Conservation (phyloP, 2,329 filamentous ascomycete genomes). For the Orbilia oligospora region DNA sequence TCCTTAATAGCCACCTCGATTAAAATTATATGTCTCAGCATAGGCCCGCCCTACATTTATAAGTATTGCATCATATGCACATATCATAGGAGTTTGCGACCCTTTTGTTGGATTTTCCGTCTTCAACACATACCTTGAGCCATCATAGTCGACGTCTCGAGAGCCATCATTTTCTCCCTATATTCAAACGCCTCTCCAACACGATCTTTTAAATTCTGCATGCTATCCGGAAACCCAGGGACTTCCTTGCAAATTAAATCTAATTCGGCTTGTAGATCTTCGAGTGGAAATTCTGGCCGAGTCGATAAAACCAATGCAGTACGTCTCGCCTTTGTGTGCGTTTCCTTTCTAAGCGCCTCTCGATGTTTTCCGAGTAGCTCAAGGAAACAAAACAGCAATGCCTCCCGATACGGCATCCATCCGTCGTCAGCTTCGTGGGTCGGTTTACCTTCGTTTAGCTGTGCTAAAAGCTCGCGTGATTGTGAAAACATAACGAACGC, state of each 20-base stretch:
- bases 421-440: background rate
- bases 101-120: background rate
- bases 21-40: too few relatives aligned
- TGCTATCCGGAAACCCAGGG: background rate
- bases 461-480: background rate
- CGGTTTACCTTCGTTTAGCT: background rate
- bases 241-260: background rate
- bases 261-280: background rate
- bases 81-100: too few relatives aligned
- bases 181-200: background rate
- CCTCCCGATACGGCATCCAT: background rate
- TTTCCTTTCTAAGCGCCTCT: background rate
- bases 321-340: background rate
- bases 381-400: background rate
- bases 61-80: too few relatives aligned
- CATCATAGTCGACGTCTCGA: too few relatives aligned
- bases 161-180: background rate
- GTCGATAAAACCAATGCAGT: background rate
- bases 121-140: background rate
- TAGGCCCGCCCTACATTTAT: too few relatives aligned
- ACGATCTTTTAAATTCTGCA: background rate
- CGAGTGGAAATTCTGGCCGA: background rate
- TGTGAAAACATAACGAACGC: background rate
- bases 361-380: background rate
- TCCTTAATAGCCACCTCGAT: too few relatives aligned